A percentile compares a stretch with the other conserved stretches of the same genome.
These are phyloP conservation scores for Boletus tomentosulus DNA, from an alignment of 768 basidiomycete genomes.

Conservation along the genomic window DNA sequence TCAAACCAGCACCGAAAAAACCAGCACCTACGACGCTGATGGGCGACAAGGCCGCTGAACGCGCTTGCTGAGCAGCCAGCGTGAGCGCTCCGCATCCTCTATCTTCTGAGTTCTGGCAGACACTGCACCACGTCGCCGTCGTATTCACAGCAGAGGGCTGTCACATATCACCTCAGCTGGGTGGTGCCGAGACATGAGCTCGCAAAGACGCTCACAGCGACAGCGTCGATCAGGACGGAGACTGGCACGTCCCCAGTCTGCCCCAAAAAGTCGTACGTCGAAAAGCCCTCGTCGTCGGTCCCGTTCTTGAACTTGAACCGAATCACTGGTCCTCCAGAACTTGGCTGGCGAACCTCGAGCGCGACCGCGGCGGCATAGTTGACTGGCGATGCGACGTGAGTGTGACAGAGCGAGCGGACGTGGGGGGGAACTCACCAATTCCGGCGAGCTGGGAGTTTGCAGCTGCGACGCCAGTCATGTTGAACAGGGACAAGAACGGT, in stretches of 20 bases:
- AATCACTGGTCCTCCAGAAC: slow-evolving; percentile 45
- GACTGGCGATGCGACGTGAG: slow-evolving; percentile 35
- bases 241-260: slow-evolving; percentile 50
- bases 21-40: slow-evolving; percentile 61
- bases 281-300: slow-evolving; percentile 42
- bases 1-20: slow-evolving; percentile 59
- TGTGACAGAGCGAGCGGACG: background rate
- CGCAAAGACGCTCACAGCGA: slow-evolving; percentile 29
- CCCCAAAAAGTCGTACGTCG: slow-evolving; percentile 44
- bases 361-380: slow-evolving; percentile 57
- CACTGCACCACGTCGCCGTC: slow-evolving; percentile 53
- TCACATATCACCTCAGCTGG: background rate
- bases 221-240: slow-evolving; percentile 43
- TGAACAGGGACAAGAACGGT: slow-evolving; percentile 74
- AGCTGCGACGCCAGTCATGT: slow-evolving; percentile 60
- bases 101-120: slow-evolving; percentile 53
- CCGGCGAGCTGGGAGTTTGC: slow-evolving; percentile 51
- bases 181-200: too few relatives aligned
- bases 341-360: slow-evolving; percentile 54
- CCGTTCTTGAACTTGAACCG: slow-evolving; percentile 73
- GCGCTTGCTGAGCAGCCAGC: slow-evolving; percentile 25
- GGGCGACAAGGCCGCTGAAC: slow-evolving; percentile 31
- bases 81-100: slow-evolving; percentile 53
- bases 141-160: slow-evolving; percentile 50
- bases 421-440: slow-evolving; percentile 40